These are phyloP conservation scores for Canavalia ensiformis DNA, from an alignment of 306 rosid genomes.

Conservation along the genomic window DNA sequence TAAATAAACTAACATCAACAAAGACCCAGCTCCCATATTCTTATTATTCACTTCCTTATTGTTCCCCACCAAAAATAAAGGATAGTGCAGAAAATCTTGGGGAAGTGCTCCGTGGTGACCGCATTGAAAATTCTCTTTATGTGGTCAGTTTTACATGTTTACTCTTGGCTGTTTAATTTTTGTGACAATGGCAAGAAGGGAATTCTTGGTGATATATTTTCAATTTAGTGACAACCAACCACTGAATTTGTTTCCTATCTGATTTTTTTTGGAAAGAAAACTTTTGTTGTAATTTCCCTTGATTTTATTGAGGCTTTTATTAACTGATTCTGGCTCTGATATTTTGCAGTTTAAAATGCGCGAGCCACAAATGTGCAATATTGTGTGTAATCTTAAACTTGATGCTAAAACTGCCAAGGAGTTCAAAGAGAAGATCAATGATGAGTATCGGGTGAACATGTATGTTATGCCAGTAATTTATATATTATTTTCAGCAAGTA, in stretches of 20 bases:
- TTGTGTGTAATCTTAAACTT: constrained; percentile 65
- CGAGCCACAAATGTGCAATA: constrained; percentile 86
- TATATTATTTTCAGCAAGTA: background rate
- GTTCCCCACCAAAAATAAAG: constrained; percentile 68
- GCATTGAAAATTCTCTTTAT: constrained; percentile 92
- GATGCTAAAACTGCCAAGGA: constrained; percentile 86
- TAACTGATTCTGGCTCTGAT: constrained; percentile 32
- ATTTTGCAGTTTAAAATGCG: constrained; percentile 92
- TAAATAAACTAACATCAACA: constrained; percentile 90
- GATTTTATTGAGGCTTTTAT: constrained; percentile 29
- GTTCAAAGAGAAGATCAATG: constrained; percentile 92
- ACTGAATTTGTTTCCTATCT: constrained; percentile 17
- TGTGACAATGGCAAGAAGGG: background rate
- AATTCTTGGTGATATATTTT: constrained; percentile 30
- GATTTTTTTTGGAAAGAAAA: background rate
- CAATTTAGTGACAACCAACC: constrained; percentile 19
- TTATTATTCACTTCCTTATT: constrained; percentile 84
- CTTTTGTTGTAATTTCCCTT: background rate
- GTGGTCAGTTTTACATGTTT: constrained; percentile 64
- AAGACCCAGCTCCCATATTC: constrained; percentile 99
- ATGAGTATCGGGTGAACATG: constrained; percentile 98
- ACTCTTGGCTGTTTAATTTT: constrained; percentile 29
- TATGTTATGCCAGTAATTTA: constrained; percentile 49
- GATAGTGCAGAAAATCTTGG: constrained; percentile 98
- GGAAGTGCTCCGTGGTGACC: constrained; percentile 99